Evolutionary conservation across 2,329 filamentous ascomycete species (phyloP).

Genomic region (Helotiales sp.): DNA sequence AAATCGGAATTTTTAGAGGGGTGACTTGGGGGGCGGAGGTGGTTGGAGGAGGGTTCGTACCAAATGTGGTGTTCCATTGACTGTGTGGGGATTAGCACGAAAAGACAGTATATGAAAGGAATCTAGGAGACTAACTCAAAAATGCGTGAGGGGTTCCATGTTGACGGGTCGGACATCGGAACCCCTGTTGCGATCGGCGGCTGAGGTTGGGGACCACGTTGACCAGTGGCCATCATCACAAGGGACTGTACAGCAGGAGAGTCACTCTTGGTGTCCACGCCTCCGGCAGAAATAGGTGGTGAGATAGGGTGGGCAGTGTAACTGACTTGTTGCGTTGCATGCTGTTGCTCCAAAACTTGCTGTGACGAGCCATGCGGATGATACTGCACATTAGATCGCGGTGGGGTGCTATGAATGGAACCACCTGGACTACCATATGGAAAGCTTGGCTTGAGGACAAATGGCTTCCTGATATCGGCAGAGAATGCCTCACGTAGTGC

Average conservation of each 20-base stretch:
- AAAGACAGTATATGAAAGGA: neutral
- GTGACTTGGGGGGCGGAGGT: slow-evolving; percentile 43
- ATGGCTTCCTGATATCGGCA: slow-evolving; percentile 80
- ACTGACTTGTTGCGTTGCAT: slow-evolving; percentile 66
- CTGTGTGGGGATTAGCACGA: slow-evolving; percentile 53
- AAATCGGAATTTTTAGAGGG: slow-evolving; percentile 44
- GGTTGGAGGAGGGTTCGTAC: slow-evolving; percentile 53
- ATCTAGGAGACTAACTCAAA: slow-evolving; percentile 72
- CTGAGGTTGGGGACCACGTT: slow-evolving; percentile 55
- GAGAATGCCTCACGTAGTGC: slow-evolving; percentile 90
- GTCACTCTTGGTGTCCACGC: slow-evolving; percentile 77
- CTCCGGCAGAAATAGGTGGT: slow-evolving; percentile 76
- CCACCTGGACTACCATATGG: slow-evolving; percentile 76
- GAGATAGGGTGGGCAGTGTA: slow-evolving; percentile 75
- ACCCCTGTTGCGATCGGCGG: slow-evolving; percentile 59
- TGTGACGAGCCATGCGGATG: slow-evolving; percentile 43
- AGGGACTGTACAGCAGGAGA: slow-evolving; percentile 74
- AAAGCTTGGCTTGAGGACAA: slow-evolving; percentile 86
- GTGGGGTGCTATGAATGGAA: slow-evolving; percentile 35
- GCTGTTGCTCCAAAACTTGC: slow-evolving; percentile 55
- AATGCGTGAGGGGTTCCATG: slow-evolving; percentile 86
- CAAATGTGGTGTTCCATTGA: slow-evolving; percentile 95
- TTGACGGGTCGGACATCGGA: slow-evolving; percentile 64
- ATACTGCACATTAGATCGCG: slow-evolving; percentile 36
- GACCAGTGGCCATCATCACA: slow-evolving; percentile 68